Evolutionary conservation across 768 basidiomycete species (phyloP).

Genomic region (Lactarius psammicola): DNA sequence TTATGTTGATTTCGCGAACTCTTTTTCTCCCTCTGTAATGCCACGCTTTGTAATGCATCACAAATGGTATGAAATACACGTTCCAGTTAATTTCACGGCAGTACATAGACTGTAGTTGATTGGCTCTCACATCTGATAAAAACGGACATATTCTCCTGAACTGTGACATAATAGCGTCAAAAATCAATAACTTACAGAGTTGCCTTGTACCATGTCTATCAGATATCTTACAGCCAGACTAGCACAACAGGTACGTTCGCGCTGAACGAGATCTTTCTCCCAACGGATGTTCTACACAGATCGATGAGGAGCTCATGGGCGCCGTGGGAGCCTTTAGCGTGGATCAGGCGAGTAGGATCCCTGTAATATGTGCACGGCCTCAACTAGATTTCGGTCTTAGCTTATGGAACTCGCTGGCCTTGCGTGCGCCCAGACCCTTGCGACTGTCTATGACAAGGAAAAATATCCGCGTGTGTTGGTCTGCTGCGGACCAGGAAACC

Average conservation of each 20-base stretch:
- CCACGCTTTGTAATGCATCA: background rate
- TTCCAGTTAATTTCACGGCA: background rate
- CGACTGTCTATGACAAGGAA: slow-evolving; percentile 68
- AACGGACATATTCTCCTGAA: background rate
- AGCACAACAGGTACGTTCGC: slow-evolving; percentile 59
- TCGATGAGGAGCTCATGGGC: slow-evolving; percentile 94
- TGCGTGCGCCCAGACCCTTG: slow-evolving; percentile 86
- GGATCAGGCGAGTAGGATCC: slow-evolving; percentile 63
- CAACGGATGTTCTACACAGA: slow-evolving; percentile 44
- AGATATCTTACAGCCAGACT: slow-evolving; percentile 37
- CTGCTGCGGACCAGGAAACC: slow-evolving; percentile 96
- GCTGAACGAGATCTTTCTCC: background rate
- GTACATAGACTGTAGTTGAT: slow-evolving; percentile 5
- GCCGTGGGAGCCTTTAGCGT: slow-evolving; percentile 87
- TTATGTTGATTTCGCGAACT: background rate
- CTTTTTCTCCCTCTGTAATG: background rate
- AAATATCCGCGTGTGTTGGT: slow-evolving; percentile 80
- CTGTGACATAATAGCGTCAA: slow-evolving; percentile 12
- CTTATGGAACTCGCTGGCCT: slow-evolving; percentile 96
- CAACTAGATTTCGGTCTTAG: slow-evolving; percentile 40
- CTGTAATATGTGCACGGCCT: background rate
- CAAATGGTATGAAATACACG: background rate
- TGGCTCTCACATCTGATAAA: background rate
- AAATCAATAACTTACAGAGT: background rate
- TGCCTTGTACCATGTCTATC: slow-evolving; percentile 42